Evolutionary conservation across 768 basidiomycete species (phyloP).

Genomic region (Baorangia bicolor): DNA sequence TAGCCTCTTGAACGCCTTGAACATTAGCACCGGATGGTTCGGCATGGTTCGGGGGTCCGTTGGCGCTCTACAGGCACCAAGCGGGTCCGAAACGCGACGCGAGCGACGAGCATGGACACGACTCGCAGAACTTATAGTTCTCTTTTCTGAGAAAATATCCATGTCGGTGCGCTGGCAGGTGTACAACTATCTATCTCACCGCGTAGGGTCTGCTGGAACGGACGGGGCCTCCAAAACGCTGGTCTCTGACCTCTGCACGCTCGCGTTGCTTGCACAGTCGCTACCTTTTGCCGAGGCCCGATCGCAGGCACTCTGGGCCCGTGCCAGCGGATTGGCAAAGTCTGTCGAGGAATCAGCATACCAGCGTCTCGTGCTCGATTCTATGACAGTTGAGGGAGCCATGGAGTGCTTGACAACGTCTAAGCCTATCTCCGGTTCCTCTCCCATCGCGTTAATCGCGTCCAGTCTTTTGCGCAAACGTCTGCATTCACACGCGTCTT

Average conservation of each 20-base stretch:
- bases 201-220: not conserved
- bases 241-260: slow-evolving; percentile 52
- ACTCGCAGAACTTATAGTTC: slow-evolving; percentile 46
- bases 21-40: slow-evolving; percentile 37
- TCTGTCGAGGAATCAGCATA: slow-evolving; percentile 38
- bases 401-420: slow-evolving; percentile 35
- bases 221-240: slow-evolving; percentile 32
- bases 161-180: slow-evolving; percentile 48
- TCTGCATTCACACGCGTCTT: slow-evolving; percentile 50
- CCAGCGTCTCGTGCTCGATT: slow-evolving; percentile 56
- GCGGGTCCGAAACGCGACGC: slow-evolving; percentile 25
- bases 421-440: slow-evolving; percentile 13
- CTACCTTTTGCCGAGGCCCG: slow-evolving; percentile 37
- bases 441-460: slow-evolving; percentile 53
- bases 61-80: not conserved
- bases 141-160: slow-evolving; percentile 29
- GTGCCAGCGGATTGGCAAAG: slow-evolving; percentile 28
- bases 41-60: slow-evolving; percentile 35
- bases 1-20: slow-evolving; percentile 39
- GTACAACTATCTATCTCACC: slow-evolving; percentile 49
- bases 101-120: slow-evolving; percentile 52
- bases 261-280: slow-evolving; percentile 54
- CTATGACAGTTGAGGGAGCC: slow-evolving; percentile 55
- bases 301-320: slow-evolving; percentile 46
- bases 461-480: slow-evolving; percentile 48